Evolutionary conservation across 352 stramenopile genomes (phyloP).

Genomic region (Porosira glacialis): DNA sequence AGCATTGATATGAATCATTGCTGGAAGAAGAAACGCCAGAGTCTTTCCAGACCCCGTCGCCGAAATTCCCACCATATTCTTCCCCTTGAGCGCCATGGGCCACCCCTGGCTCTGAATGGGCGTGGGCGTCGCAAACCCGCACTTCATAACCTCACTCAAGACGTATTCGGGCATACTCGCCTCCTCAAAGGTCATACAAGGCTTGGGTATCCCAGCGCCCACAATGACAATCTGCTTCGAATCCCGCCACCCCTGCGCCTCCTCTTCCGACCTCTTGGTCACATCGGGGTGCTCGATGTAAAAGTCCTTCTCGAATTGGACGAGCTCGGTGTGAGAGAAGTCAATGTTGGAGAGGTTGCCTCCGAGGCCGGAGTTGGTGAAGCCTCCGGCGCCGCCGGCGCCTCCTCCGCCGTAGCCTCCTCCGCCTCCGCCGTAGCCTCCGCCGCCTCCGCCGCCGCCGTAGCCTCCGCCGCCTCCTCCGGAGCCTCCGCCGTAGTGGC

Average conservation of each 20-base stretch:
- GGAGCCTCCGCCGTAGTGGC: no score
- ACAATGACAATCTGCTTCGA: conserved; percentile 92
- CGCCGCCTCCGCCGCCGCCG: conserved; percentile 36
- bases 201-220: conserved; percentile 96
- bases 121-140: conserved; percentile 46
- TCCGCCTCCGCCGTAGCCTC: conserved; percentile 51
- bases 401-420: conserved; percentile 22
- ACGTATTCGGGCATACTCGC: conserved; percentile 92
- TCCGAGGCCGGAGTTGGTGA: conserved; percentile 56
- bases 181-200: conserved; percentile 88
- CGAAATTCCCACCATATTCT: conserved; percentile 67
- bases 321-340: conserved; percentile 89
- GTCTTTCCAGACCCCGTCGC: conserved; percentile 95
- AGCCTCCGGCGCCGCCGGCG: conserved; percentile 53
- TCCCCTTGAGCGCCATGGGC: conserved; percentile 26
- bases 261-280: conserved; percentile 84
- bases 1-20: conserved; percentile 54
- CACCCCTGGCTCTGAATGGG: conserved; percentile 53
- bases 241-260: conserved; percentile 87
- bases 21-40: conserved; percentile 90
- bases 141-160: conserved; percentile 93
- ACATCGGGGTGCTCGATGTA: conserved; percentile 98
- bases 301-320: conserved; percentile 98
- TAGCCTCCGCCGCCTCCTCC: conserved; percentile 44
- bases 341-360: conserved; percentile 90